These are phyloP conservation scores for Phytophthora tubulina DNA, from an alignment of 352 stramenopile genomes.

Conservation along the genomic window DNA sequence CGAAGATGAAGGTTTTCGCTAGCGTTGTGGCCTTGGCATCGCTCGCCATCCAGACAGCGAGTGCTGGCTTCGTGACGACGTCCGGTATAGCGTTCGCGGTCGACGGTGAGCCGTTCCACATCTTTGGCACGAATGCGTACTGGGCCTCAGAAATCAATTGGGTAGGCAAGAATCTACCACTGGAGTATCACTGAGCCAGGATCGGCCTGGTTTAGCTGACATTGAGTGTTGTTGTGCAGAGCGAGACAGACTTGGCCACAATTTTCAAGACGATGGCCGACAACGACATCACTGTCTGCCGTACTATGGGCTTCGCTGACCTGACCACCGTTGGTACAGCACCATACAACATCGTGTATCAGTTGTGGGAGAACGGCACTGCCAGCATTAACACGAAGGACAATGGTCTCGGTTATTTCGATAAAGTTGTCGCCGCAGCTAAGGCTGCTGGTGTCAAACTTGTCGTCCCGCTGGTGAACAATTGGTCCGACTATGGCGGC, in stretches of 20 bases:
- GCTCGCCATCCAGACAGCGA: constrained; percentile 5
- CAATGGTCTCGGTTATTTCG: constrained; percentile 44
- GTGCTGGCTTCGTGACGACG: constrained; percentile 39
- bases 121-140: constrained; percentile 46
- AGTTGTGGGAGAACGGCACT: constrained; percentile 41
- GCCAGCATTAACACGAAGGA: constrained; percentile 36
- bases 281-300: constrained; percentile 44
- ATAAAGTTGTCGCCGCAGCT: constrained; percentile 37
- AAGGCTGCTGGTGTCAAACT: constrained; percentile 47
- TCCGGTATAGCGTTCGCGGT: constrained; percentile 36
- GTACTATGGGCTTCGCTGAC: constrained; percentile 39
- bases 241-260: constrained; percentile 26
- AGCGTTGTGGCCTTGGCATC: neutral
- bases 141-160: constrained; percentile 43
- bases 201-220: neutral
- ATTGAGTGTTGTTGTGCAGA: constrained; percentile 23
- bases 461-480: constrained; percentile 49
- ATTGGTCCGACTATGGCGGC: constrained; percentile 48
- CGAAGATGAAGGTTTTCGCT: neutral
- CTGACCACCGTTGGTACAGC: constrained; percentile 23
- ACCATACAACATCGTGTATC: constrained; percentile 39
- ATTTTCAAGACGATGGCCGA: constrained; percentile 44
- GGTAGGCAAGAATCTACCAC: constrained; percentile 13
- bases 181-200: neutral
- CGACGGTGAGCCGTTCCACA: constrained; percentile 41